These are phyloP conservation scores for Rhizoctonia solani DNA, from an alignment of 1,284 basidiomycete genomes.

Conservation along the genomic window DNA sequence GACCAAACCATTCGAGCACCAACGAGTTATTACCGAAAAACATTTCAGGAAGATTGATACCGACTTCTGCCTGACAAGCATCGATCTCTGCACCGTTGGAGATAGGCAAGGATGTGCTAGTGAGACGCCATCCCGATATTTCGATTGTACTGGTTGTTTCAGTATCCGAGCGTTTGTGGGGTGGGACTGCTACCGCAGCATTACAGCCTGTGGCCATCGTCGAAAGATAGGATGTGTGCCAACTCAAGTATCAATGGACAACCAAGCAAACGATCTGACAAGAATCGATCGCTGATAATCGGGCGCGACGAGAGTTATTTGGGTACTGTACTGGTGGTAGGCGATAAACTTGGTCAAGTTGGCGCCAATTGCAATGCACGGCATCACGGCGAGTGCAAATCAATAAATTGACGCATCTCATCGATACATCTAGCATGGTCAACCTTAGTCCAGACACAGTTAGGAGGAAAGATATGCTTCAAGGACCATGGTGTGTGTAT, in stretches of 20 bases:
- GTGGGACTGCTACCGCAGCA: constrained; percentile 51
- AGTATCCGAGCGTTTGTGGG: constrained; percentile 65
- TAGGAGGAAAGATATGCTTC: not conserved
- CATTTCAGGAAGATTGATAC: constrained; percentile 94
- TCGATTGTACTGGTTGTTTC: constrained; percentile 68
- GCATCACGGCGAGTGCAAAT: not conserved
- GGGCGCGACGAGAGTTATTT: no score
- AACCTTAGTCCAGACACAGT: not conserved
- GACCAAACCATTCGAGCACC: constrained; percentile 49
- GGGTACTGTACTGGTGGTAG: not conserved
- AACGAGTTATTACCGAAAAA: constrained; percentile 90
- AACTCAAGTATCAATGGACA: not conserved
- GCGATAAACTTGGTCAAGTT: not conserved
- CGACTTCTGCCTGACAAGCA: constrained; percentile 60
- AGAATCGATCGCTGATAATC: no score
- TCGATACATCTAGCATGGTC: no score
- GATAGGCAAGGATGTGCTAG: constrained; percentile 69
- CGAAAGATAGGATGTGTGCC: not conserved
- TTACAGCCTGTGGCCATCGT: constrained; percentile 25
- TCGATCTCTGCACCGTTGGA: constrained; percentile 77
- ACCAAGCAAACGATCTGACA: no score
- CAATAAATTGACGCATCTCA: not conserved
- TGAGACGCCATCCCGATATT: constrained; percentile 66
- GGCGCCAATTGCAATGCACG: not conserved
- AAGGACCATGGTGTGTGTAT: constrained; percentile 8